Conservation (phyloP, 192 early-diverging fungal species). For the Lunasporangiospora selenospora region DNA sequence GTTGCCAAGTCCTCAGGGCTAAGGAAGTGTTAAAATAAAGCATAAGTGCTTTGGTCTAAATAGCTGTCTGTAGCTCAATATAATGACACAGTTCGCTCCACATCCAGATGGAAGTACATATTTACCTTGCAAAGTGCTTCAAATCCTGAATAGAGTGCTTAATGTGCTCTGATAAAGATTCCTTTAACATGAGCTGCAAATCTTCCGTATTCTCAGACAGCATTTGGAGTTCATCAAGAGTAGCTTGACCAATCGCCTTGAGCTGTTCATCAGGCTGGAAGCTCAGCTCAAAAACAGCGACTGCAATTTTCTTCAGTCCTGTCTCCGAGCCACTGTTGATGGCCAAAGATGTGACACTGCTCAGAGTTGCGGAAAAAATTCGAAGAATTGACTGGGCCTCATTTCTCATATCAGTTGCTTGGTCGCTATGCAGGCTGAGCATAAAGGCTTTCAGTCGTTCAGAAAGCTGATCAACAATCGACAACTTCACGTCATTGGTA, state of each 20-base stretch:
- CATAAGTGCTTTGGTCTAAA: too few species aligned
- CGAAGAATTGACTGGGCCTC: constrained; percentile 20
- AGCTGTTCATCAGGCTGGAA: constrained; percentile 17
- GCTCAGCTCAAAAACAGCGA: constrained; percentile 32
- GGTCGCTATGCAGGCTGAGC: constrained; percentile 7
- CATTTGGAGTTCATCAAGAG: constrained; percentile 13
- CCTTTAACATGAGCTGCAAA: constrained; percentile 16
- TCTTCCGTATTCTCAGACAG: constrained; percentile 31
- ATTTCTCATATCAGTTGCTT: background rate
- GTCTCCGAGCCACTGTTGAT: constrained; percentile 14
- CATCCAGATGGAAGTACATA: too few species aligned
- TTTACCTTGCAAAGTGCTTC: constrained; percentile 45
- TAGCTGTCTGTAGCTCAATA: too few species aligned
- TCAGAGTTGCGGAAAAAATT: constrained; percentile 8
- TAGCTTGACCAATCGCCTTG: constrained; percentile 9
- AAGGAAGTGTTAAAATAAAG: background rate
- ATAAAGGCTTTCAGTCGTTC: constrained; percentile 28
- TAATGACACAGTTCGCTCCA: too few species aligned
- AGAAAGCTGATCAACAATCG: constrained; percentile 24
- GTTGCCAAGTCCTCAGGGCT: constrained; percentile 57
- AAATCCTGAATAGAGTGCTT: constrained; percentile 45
- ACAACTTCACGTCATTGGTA: constrained; percentile 11
- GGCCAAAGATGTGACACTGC: constrained; percentile 4
- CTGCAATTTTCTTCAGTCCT: constrained; percentile 16
- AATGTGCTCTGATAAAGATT: constrained; percentile 34